phyloP scores from a whole-genome alignment of 2,329 filamentous ascomycete genomes.

The Botrytis squamosa region DNA sequence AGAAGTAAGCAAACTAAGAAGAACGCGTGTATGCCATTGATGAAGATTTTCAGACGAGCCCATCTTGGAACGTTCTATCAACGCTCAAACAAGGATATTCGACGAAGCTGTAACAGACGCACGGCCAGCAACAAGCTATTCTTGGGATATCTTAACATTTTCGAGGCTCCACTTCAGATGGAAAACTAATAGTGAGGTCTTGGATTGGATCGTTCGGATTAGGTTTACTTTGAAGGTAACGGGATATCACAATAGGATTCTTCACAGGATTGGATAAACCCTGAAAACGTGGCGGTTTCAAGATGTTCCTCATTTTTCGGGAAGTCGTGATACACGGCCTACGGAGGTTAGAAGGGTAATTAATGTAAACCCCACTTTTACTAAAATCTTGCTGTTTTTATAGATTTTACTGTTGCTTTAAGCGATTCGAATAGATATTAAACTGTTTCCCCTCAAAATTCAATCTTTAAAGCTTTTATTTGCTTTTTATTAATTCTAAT shows the following conservation, averaged over 20 bases:
- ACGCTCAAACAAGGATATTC: not conserved
- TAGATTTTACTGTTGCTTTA: too few relatives aligned
- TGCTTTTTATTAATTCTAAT: too few relatives aligned
- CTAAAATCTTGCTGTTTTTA: too few relatives aligned
- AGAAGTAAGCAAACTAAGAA: not conserved
- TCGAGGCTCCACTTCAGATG: not conserved
- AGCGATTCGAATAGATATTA: too few relatives aligned
- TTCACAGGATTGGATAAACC: not conserved
- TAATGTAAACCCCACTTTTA: too few relatives aligned
- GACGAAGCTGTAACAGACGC: not conserved
- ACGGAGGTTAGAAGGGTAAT: too few relatives aligned
- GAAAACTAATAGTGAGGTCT: not conserved
- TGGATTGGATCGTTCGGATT: not conserved
- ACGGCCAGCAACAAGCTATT: not conserved
- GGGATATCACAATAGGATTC: not conserved
- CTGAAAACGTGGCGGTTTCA: conserved; percentile 3
- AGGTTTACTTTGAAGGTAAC: not conserved
- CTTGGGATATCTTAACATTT: not conserved
- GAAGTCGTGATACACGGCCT: not conserved
- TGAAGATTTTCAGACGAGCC: not conserved
- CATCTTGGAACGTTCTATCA: not conserved
- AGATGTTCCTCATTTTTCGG: not conserved
- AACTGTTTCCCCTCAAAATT: too few relatives aligned
- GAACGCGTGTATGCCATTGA: conserved; percentile 5
- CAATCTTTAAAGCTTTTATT: too few relatives aligned